Percentiles rank a stretch among this genome's conserved stretches.
phyloP scores from a whole-genome alignment of 192 early-diverging fungal genomes.

The Geranomyces michiganensis region DNA sequence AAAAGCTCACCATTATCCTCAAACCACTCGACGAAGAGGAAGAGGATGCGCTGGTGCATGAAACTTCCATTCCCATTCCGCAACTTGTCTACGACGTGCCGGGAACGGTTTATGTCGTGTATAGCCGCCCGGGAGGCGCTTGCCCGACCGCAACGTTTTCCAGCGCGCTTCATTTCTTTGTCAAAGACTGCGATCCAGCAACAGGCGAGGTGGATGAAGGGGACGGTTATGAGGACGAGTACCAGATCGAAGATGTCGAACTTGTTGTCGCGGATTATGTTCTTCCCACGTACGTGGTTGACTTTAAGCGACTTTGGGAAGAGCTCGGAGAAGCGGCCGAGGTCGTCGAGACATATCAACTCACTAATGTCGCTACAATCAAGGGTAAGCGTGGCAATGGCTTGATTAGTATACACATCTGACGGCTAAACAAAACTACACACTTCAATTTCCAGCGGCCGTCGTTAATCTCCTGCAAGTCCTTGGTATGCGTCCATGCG shows the following conservation, averaged over 20 bases:
- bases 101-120: constrained; percentile 83
- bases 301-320: constrained; percentile 83
- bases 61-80: constrained; percentile 71
- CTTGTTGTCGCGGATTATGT: constrained; percentile 87
- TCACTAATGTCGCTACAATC: constrained; percentile 76
- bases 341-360: constrained; percentile 83
- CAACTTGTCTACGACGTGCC: constrained; percentile 79
- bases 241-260: constrained; percentile 86
- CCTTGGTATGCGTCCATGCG: constrained; percentile 85
- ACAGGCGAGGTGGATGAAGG: constrained; percentile 83
- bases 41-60: constrained; percentile 61
- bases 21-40: constrained; percentile 64
- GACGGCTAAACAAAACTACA: too few species aligned
- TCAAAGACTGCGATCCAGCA: constrained; percentile 94
- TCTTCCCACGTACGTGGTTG: constrained; percentile 78
- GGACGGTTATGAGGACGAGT: constrained; percentile 96
- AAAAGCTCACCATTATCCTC: constrained; percentile 88
- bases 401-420: too few species aligned
- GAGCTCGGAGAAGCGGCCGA: constrained; percentile 70
- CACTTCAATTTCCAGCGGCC: constrained; percentile 54
- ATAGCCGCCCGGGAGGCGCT: constrained; percentile 63
- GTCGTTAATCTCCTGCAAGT: constrained; percentile 71
- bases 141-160: constrained; percentile 73
- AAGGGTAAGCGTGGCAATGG: constrained; percentile 54
- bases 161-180: constrained; percentile 83